phyloP scores from a whole-genome alignment of 331 rosid species.

The Saraca asoca region DNA sequence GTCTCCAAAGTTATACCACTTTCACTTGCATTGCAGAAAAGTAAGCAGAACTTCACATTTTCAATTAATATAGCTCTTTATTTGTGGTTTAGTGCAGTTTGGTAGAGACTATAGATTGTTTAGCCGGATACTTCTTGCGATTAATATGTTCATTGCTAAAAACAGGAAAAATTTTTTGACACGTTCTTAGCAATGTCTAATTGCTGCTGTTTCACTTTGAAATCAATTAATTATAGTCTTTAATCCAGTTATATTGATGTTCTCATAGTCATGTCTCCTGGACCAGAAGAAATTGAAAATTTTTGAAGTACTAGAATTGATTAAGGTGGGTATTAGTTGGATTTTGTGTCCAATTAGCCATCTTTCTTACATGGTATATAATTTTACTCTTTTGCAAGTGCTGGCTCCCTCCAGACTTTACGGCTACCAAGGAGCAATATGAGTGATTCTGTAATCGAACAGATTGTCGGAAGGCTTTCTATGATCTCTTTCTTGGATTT shows the following conservation, averaged over 20 bases:
- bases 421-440: conserved; percentile 68
- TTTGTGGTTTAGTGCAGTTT: too few species aligned
- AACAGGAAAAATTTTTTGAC: neutral
- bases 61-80: conserved; percentile 10
- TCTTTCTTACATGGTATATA: conserved; percentile 31
- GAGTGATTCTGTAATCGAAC: conserved; percentile 61
- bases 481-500: conserved; percentile 76
- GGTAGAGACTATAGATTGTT: neutral
- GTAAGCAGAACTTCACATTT: conserved; percentile 55
- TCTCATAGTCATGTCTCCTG: too few species aligned
- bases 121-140: neutral
- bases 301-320: too few species aligned
- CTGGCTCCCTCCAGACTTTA: conserved; percentile 74
- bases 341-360: conserved; percentile 11
- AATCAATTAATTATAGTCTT: too few species aligned
- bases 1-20: conserved; percentile 55
- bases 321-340: too few species aligned
- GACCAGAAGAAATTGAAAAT: too few species aligned
- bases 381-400: conserved; percentile 68
- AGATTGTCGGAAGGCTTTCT: conserved; percentile 64
- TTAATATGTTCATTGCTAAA: conserved; percentile 22
- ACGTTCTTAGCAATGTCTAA: neutral
- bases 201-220: conserved; percentile 20
- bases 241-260: too few species aligned
- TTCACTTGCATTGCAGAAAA: conserved; percentile 80